Evolutionary conservation across 2,329 filamentous ascomycete species (phyloP), one percentile per base, ranked within the genome.

Genomic region (Fusarium robinianum): DNA sequence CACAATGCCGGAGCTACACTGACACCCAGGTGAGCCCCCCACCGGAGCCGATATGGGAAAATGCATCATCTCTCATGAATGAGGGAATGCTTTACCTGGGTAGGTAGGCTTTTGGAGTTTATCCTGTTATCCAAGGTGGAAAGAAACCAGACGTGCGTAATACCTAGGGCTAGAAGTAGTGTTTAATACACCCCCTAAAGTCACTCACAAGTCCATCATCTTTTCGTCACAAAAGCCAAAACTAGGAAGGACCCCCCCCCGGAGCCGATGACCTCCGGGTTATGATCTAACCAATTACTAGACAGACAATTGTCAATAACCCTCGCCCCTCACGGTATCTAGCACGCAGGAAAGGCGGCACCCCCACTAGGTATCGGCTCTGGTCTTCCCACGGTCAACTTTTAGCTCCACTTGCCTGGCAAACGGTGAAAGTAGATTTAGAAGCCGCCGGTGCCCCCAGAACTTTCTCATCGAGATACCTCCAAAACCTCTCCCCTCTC

Each of bases 301-400:
- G 35, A 22, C 26, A 57, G 40, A 55, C 57, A 54, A 63, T 62
- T 55, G 51, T 52, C 49, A 61, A 55, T 23, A 19, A 38, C 9
- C 39, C 29, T 30, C 30, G 33, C 23, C 43, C 40, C 51, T 42
- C 47, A 46, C 42, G 32, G 38, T n/a, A n/a, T n/a, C 26, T 35
- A 17, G n/a, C 18, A 8, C 27, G 12, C 27, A 40, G 17, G 37
- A 33, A 38, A 46, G 41, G 51, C 40, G 37, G 37, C 44, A 38
- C 11, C 33, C 44, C 36, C 37, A 37, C 29, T 47, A 25, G 14
- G 49, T 24, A 40, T 45, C 42, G 41, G 47, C 32, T 21, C 25
- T 35, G 31, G 41, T 30, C 46, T 43, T 35, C 34, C 43, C 42
- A 43, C 41, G 45, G 51, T 25, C 40, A 24, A 23, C 42, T 42